A percentile compares a stretch with the other conserved stretches of the same genome.
Conservation (phyloP, 1,284 basidiomycete genomes). For the Ustilago hordei region DNA sequence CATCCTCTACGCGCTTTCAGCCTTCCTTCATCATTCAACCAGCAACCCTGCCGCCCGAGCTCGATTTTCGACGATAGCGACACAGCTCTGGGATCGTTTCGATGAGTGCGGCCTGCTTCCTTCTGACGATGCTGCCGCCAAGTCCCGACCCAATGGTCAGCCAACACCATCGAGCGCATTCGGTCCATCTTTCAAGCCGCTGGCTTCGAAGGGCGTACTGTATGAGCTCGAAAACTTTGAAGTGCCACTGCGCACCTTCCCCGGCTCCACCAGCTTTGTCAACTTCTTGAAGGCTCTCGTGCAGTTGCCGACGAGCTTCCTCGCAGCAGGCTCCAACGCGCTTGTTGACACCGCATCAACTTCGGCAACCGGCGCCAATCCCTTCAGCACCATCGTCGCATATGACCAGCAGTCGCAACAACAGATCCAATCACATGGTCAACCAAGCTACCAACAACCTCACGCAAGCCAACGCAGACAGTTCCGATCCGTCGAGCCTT, state of each 20-base stretch:
- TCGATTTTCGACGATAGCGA: constrained; percentile 75
- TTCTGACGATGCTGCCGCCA: constrained; percentile 27
- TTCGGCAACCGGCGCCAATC: constrained; percentile 24
- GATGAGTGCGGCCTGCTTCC: constrained; percentile 73
- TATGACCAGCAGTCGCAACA: constrained; percentile 37
- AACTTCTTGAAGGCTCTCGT: constrained; percentile 81
- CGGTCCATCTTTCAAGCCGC: constrained; percentile 39
- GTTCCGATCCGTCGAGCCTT: constrained; percentile 76
- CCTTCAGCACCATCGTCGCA: constrained; percentile 46
- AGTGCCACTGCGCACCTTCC: constrained; percentile 80
- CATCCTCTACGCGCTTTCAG: constrained; percentile 83
- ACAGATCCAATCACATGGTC: constrained; percentile 27
- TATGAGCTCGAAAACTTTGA: constrained; percentile 87
- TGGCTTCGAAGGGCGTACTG: constrained; percentile 57
- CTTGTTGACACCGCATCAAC: constrained; percentile 20
- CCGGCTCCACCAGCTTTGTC: constrained; percentile 87
- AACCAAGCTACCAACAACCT: constrained; percentile 25
- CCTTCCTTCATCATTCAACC: constrained; percentile 74
- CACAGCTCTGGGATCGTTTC: constrained; percentile 83
- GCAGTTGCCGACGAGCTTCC: constrained; percentile 32
- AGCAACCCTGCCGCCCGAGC: constrained; percentile 24
- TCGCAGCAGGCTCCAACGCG: constrained; percentile 31
- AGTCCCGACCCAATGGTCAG: constrained; percentile 14
- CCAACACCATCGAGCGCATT: constrained; percentile 13
- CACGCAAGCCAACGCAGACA: constrained; percentile 29